phyloP scores from a whole-genome alignment of 2,329 filamentous ascomycete species.

The Aureobasidium melanogenum region DNA sequence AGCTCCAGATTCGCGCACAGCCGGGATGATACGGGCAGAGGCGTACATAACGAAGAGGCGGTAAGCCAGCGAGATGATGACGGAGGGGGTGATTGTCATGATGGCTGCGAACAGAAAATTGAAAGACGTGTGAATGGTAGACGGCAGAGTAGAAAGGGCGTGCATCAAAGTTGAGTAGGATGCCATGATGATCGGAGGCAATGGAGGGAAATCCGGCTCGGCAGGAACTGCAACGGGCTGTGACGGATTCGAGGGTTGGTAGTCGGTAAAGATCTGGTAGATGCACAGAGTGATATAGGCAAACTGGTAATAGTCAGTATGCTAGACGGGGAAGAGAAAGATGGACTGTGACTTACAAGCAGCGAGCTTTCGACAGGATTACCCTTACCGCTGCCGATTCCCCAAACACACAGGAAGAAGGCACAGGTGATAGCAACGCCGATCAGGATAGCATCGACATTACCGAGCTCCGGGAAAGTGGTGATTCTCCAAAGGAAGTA shows the following conservation, averaged over 20 bases:
- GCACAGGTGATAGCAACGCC: conserved; percentile 87
- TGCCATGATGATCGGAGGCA: conserved; percentile 96
- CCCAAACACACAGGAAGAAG: conserved; percentile 86
- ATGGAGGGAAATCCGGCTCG: conserved; percentile 87
- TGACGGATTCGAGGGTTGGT: conserved; percentile 64
- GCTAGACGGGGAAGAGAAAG: not conserved
- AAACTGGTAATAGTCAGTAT: conserved; percentile 42
- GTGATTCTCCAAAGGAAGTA: conserved; percentile 96
- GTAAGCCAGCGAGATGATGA: conserved; percentile 90
- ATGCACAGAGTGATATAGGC: conserved; percentile 97
- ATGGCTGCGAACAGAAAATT: conserved; percentile 85
- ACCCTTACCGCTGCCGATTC: conserved; percentile 85
- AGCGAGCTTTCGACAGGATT: conserved; percentile 93
- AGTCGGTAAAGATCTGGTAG: conserved; percentile 99
- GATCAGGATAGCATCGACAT: conserved; percentile 85
- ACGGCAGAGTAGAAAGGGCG: conserved; percentile 72
- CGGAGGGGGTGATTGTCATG: conserved; percentile 89
- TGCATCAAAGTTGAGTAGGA: conserved; percentile 89
- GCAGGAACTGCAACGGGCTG: conserved; percentile 42
- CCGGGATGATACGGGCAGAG: conserved; percentile 90
- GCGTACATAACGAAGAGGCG: conserved; percentile 93
- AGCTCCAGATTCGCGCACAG: conserved; percentile 78
- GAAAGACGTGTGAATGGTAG: conserved; percentile 72
- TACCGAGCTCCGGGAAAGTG: conserved; percentile 86
- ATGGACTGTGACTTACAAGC: conserved; percentile 39